Conservation (phyloP, 1,284 basidiomycete genomes). For the Ustilago hordei region DNA sequence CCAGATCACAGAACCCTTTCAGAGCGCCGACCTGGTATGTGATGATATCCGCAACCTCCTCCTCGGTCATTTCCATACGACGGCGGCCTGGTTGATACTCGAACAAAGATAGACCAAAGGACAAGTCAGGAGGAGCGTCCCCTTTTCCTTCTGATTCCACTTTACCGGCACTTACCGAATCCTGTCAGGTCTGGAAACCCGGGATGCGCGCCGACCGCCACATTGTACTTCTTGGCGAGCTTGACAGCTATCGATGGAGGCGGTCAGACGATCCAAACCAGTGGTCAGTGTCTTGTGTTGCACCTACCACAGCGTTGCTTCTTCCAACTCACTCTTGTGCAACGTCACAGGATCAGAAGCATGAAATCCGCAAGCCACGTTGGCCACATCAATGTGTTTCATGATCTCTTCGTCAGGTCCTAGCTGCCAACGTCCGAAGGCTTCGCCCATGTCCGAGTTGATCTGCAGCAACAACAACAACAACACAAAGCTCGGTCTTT, state of each 20-base stretch:
- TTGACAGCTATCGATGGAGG: constrained; percentile 18
- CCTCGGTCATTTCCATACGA: constrained; percentile 31
- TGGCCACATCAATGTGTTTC: constrained; percentile 36
- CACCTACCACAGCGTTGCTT: too few relatives aligned
- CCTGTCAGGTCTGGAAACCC: constrained; percentile 39
- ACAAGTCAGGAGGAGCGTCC: neutral
- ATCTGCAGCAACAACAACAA: constrained; percentile 5
- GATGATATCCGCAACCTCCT: constrained; percentile 45
- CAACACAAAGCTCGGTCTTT: too few relatives aligned
- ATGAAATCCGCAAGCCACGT: constrained; percentile 43
- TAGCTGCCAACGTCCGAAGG: constrained; percentile 35
- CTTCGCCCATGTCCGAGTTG: constrained; percentile 43
- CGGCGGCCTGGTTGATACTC: constrained; percentile 15
- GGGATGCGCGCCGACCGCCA: constrained; percentile 38
- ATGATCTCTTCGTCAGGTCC: constrained; percentile 41
- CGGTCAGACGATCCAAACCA: neutral
- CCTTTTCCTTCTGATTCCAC: neutral
- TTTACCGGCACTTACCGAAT: constrained; percentile 24
- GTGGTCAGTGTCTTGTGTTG: too few relatives aligned
- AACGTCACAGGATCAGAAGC: constrained; percentile 39
- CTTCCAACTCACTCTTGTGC: constrained; percentile 25
- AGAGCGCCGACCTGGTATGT: constrained; percentile 43
- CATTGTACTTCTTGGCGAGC: constrained; percentile 35
- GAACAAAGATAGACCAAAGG: neutral
- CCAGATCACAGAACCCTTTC: constrained; percentile 36